Base-by-base conservation (phyloP, 352 stramenopile species). In the Thalassiosira livingstoniorum region DNA sequence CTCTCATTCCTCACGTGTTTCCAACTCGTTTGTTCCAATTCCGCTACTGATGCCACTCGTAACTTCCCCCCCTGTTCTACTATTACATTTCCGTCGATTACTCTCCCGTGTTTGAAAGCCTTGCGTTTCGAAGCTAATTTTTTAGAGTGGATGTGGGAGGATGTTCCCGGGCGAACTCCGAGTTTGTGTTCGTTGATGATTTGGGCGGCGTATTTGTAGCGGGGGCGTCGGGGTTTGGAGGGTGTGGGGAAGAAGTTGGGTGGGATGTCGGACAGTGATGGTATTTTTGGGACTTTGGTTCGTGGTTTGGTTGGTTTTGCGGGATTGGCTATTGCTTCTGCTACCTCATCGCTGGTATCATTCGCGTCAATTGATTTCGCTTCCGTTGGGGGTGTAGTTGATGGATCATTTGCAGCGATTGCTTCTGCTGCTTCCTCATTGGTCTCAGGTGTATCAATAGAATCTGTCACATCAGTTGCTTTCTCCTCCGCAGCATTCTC, bases 151-250 rank as follows among this genome's bases (percentile, higher is more conserved):
- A n/a, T n/a, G n/a, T n/a, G n/a, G n/a, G n/a, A n/a, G n/a, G n/a
- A n/a, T n/a, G n/a, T n/a, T n/a, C n/a, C n/a, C 73, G 54, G 68
- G 67, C 80, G 77, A 71, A 66, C 25, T 23, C 32, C 25, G 69
- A 73, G 64, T 55, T 43, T 54, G 15, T 87, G 75, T 1, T 83
- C 91, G 74, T 94, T 89, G 45, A 94, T 89, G 13, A 90, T 81
- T 80, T 93, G 74, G 1, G 90, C 90, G 7, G 90, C 87, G 72
- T 80, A 94, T 76, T 94, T 93, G 76, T 79, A 93, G 53, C 87
- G 86, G 39, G 73, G 69, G 37, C 90, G 78, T 5, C 79, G 66
- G 18, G 69, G 68, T 55, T 75, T 64, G n/a, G 70, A 66, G 43
- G 72, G 66, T 37, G 77, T 72, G 34, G 80, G 47, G 42, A 86